These are phyloP conservation scores for Pseudozyma sp. DNA, from an alignment of 1,284 basidiomycete species.

Conservation along the genomic window DNA sequence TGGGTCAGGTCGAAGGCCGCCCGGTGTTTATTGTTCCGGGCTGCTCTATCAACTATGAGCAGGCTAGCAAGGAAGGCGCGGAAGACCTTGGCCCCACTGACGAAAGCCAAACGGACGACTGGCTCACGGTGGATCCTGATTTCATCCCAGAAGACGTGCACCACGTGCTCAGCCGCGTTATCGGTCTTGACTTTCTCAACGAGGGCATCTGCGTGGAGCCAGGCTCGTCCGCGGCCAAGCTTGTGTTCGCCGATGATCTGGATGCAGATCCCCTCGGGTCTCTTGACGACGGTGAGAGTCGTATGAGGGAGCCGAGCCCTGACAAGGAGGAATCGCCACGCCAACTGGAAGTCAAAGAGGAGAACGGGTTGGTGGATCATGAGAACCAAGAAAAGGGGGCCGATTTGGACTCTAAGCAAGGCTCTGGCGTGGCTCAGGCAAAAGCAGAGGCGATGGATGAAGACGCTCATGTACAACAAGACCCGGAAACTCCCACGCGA, in stretches of 20 bases:
- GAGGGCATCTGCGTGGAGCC: slow-evolving; percentile 47
- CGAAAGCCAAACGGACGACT: slow-evolving; percentile 27
- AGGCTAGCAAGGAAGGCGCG: slow-evolving; percentile 28
- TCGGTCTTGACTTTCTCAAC: slow-evolving; percentile 44
- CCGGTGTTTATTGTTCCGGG: slow-evolving; percentile 50
- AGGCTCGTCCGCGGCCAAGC: slow-evolving; percentile 26
- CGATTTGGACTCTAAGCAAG: not conserved
- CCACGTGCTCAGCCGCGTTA: slow-evolving; percentile 49
- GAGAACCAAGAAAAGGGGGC: slow-evolving; percentile 1
- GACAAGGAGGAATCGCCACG: not conserved
- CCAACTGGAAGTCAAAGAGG: not conserved
- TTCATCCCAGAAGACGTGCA: slow-evolving; percentile 40
- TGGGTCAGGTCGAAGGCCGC: slow-evolving; percentile 20
- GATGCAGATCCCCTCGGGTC: slow-evolving; percentile 9
- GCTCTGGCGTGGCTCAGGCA: not conserved
- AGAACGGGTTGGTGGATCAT: not conserved
- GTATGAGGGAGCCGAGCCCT: too few relatives aligned
- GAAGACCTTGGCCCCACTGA: slow-evolving; percentile 28
- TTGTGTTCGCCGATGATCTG: slow-evolving; percentile 23
- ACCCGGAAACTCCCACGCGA: slow-evolving; percentile 16
- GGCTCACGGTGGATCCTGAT: slow-evolving; percentile 48
- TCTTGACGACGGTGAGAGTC: slow-evolving; percentile 6
- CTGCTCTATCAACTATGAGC: slow-evolving; percentile 47
- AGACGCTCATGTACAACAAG: not conserved
- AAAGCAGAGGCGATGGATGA: slow-evolving; percentile 2